Percentiles rank a stretch among this genome's conserved stretches.
Evolutionary conservation across 2,329 filamentous ascomycete genomes (phyloP).

Genomic region (Catunica adiposa): DNA sequence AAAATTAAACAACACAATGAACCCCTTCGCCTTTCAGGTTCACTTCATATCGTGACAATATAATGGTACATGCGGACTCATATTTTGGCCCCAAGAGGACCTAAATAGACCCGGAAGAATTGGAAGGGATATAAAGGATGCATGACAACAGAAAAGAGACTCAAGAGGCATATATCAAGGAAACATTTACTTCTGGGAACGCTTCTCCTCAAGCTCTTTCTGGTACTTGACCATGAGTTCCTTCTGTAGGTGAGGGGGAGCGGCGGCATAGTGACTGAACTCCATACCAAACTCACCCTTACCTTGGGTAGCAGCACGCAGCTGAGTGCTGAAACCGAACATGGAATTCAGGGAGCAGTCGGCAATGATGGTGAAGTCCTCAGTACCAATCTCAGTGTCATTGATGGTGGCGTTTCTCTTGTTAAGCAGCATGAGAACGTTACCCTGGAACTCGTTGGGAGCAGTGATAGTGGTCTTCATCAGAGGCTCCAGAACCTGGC

Average conservation of each 20-base stretch:
- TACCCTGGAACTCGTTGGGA: constrained; percentile 93
- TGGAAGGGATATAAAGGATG: neutral
- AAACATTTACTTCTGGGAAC: constrained; percentile 20
- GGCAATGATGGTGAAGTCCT: constrained; percentile 83
- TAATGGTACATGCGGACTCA: constrained; percentile 10
- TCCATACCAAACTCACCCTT: constrained; percentile 99
- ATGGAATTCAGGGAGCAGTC: constrained; percentile 92
- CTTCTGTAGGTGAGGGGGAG: constrained; percentile 74
- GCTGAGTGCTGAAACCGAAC: constrained; percentile 89
- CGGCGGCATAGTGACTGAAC: constrained; percentile 86
- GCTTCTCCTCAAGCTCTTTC: constrained; percentile 41
- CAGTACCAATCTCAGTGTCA: constrained; percentile 82
- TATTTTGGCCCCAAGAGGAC: neutral
- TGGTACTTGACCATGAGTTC: constrained; percentile 42
- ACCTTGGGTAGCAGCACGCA: constrained; percentile 86
- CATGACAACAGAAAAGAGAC: neutral
- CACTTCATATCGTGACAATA: constrained; percentile 13
- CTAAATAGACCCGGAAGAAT: neutral
- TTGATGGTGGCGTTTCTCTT: constrained; percentile 91
- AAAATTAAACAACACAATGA: neutral
- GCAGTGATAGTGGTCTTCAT: constrained; percentile 98
- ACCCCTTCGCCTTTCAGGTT: neutral
- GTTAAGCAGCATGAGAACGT: constrained; percentile 85
- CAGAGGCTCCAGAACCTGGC: constrained; percentile 78
- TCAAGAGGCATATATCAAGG: neutral